A percentile compares a stretch with the other conserved stretches of the same genome.
Conservation (phyloP, 495 filamentous ascomycete species). For the Oleoguttula mirabilis region DNA sequence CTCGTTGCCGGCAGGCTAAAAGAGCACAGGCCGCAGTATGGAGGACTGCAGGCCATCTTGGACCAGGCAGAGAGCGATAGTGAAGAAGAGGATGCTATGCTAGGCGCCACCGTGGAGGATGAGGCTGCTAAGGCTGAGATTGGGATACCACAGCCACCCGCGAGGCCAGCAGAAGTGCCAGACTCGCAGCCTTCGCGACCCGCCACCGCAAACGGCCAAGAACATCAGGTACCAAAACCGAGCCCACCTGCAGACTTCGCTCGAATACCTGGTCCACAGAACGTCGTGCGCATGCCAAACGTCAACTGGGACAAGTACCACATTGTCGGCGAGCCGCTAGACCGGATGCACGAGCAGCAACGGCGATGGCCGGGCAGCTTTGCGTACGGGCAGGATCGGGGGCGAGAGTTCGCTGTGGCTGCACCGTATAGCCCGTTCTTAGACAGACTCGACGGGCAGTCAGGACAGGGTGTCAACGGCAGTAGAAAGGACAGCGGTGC, state of each 20-base stretch:
- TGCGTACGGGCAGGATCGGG: conserved; percentile 27
- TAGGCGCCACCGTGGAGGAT: conserved; percentile 20
- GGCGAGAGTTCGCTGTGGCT: conserved; percentile 48
- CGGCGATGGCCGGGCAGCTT: conserved; percentile 39
- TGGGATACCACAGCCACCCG: not conserved
- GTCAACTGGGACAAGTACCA: conserved; percentile 89
- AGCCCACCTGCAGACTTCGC: conserved; percentile 17
- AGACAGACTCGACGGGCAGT: conserved; percentile 30
- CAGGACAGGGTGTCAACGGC: not conserved
- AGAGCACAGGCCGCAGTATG: conserved; percentile 20
- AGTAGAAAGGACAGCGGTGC: conserved; percentile 6
- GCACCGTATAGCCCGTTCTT: conserved; percentile 62
- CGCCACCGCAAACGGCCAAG: not conserved
- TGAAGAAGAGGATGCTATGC: conserved; percentile 29
- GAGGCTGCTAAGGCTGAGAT: conserved; percentile 28
- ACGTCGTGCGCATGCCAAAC: conserved; percentile 67
- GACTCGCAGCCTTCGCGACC: conserved; percentile 2
- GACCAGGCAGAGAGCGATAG: conserved; percentile 30
- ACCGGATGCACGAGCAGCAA: conserved; percentile 75
- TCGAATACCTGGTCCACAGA: conserved; percentile 63
- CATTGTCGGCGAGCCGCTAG: conserved; percentile 64
- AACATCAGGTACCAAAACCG: no score
- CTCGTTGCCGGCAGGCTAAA: conserved; percentile 43
- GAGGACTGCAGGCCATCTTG: conserved; percentile 26
- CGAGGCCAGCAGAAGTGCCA: conserved; percentile 3